Conservation (phyloP, 202 grass and related monocot genomes). For the Zizania palustris region DNA sequence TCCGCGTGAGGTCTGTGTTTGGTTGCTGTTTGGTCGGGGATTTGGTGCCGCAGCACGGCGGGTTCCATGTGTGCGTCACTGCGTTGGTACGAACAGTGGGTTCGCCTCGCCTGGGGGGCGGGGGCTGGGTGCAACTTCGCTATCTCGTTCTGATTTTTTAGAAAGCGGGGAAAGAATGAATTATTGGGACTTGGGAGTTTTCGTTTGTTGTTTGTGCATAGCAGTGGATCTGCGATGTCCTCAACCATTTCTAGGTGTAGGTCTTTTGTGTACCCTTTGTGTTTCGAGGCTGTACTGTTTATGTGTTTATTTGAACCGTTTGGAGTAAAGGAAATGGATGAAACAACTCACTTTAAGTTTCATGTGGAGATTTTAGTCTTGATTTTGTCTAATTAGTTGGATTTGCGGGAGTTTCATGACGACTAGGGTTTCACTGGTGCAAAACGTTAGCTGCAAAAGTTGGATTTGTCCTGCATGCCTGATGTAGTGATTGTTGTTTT, state of each 20-base stretch:
- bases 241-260: background rate
- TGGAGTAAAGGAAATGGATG: background rate
- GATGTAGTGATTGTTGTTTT: background rate
- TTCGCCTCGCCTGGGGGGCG: background rate
- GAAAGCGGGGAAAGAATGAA: background rate
- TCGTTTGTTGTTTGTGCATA: background rate
- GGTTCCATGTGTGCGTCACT: background rate
- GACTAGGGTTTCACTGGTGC: background rate
- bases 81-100: background rate
- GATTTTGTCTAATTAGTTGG: background rate
- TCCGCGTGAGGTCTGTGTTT: conserved; percentile 11
- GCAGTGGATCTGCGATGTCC: background rate
- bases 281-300: background rate
- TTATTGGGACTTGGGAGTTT: background rate
- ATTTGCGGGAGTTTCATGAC: background rate
- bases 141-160: background rate
- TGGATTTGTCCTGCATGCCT: background rate
- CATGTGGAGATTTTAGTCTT: background rate
- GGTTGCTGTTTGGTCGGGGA: background rate
- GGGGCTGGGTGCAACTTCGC: background rate
- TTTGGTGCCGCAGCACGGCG: background rate
- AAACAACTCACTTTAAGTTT: background rate
- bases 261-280: background rate
- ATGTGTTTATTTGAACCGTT: background rate
- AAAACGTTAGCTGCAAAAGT: background rate